These are phyloP conservation scores for Crithidia thermophila DNA, from an alignment of 208 protist species.

Conservation along the genomic window DNA sequence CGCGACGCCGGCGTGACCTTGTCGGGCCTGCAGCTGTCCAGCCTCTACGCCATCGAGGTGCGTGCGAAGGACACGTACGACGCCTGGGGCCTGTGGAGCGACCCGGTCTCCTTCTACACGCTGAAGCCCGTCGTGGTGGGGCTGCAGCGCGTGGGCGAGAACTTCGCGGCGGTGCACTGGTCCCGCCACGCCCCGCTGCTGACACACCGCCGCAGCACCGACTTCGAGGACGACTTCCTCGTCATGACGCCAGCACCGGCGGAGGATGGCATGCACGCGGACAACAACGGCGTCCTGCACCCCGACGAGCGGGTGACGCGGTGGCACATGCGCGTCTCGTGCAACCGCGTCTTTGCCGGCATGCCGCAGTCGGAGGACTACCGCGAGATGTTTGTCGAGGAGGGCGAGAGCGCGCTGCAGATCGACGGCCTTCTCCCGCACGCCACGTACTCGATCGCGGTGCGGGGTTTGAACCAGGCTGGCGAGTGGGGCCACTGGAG, in stretches of 20 bases:
- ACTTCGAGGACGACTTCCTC: constrained; percentile 4
- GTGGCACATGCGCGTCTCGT: constrained; percentile 86
- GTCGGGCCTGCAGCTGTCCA: constrained; percentile 63
- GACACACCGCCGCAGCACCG: not conserved
- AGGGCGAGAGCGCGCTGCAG: constrained; percentile 47
- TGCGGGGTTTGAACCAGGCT: constrained; percentile 71
- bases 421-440: constrained; percentile 73
- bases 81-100: constrained; percentile 92
- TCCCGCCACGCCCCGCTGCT: constrained; percentile 36
- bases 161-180: constrained; percentile 88
- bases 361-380: constrained; percentile 64
- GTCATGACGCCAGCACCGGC: constrained; percentile 7
- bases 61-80: constrained; percentile 92
- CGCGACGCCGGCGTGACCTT: constrained; percentile 69
- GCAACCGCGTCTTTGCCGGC: constrained; percentile 68
- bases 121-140: constrained; percentile 66
- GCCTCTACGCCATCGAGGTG: constrained; percentile 84
- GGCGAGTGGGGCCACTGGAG: constrained; percentile 92
- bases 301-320: constrained; percentile 70
- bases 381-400: constrained; percentile 50
- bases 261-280: constrained; percentile 28
- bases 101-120: constrained; percentile 77
- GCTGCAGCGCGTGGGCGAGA: constrained; percentile 73
- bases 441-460: constrained; percentile 71
- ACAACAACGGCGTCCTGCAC: constrained; percentile 37